Evolutionary conservation across 768 basidiomycete genomes (phyloP).

Genomic region (Pleurotus giganteus): DNA sequence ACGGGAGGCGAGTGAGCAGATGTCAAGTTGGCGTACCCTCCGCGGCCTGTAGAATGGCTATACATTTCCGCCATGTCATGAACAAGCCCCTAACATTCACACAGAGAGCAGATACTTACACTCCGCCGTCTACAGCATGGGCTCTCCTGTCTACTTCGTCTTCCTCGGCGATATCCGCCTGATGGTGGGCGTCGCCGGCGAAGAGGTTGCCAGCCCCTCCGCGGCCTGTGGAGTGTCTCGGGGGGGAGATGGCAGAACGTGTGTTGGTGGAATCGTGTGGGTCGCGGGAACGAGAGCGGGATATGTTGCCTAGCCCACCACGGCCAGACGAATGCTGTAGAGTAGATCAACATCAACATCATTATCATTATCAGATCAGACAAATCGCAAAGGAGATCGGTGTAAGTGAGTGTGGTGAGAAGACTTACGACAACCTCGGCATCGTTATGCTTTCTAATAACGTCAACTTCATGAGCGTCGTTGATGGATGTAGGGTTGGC

Average conservation of each 20-base stretch:
- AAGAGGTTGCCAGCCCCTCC: constrained; percentile 19
- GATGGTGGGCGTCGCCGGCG: constrained; percentile 6
- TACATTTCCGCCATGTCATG: not conserved
- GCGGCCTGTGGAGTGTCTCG: constrained; percentile 17
- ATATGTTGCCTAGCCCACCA: constrained; percentile 65
- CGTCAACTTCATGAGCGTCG: constrained; percentile 32
- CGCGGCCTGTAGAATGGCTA: constrained; percentile 10
- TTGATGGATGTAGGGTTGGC: constrained; percentile 22
- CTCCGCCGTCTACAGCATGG: constrained; percentile 9
- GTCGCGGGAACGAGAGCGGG: constrained; percentile 53
- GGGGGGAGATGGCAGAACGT: not conserved
- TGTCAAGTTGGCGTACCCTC: constrained; percentile 7
- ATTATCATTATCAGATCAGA: no score
- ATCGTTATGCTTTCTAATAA: constrained; percentile 34
- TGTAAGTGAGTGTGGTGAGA: constrained; percentile 1
- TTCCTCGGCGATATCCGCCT: constrained; percentile 5
- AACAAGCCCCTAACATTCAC: not conserved
- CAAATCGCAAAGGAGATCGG: constrained; percentile 6
- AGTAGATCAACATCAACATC: no score
- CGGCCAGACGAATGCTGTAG: constrained; percentile 63
- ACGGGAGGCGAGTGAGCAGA: not conserved
- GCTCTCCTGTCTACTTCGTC: constrained; percentile 14
- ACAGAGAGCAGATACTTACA: constrained; percentile 7
- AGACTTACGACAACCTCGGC: constrained; percentile 21
- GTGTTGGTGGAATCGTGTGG: constrained; percentile 15